Percentiles rank a stretch among this genome's conserved stretches.
These are phyloP conservation scores for Cunninghamia lanceolata DNA, from an alignment of 75 land plant genomes.

Conservation along the genomic window DNA sequence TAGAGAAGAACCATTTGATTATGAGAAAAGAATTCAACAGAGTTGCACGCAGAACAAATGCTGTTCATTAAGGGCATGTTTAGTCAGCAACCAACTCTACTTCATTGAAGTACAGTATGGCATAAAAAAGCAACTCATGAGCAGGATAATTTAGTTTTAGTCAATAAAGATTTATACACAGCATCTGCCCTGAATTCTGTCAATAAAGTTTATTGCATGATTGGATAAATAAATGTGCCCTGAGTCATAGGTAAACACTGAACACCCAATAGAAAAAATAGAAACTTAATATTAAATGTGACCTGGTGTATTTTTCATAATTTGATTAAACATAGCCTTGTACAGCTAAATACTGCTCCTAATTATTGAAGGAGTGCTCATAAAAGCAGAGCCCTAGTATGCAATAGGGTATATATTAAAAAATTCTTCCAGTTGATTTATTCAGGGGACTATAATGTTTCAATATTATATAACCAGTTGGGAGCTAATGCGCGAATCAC, in stretches of 20 bases:
- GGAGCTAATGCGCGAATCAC: not conserved
- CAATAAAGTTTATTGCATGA: not conserved
- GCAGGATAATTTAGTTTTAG: not conserved
- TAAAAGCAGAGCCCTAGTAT: not conserved
- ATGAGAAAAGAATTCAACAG: not conserved
- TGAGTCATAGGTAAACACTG: not conserved
- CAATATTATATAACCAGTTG: not conserved
- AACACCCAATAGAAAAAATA: not conserved
- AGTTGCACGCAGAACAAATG: not conserved
- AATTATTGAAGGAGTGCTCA: not conserved
- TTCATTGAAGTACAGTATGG: not conserved
- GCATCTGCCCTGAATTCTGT: not conserved
- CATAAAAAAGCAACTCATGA: no score
- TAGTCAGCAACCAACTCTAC: not conserved
- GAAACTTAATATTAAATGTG: not conserved
- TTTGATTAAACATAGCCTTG: not conserved
- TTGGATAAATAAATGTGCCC: not conserved
- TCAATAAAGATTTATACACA: not conserved
- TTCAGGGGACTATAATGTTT: not conserved
- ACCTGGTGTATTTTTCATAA: not conserved
- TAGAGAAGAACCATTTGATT: not conserved
- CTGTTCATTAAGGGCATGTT: not conserved
- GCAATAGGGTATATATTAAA: not conserved
- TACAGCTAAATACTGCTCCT: not conserved
- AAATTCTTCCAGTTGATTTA: not conserved